These are phyloP conservation scores for Chondrus crispus DNA, from an alignment of 23 red algal species.

Conservation along the genomic window DNA sequence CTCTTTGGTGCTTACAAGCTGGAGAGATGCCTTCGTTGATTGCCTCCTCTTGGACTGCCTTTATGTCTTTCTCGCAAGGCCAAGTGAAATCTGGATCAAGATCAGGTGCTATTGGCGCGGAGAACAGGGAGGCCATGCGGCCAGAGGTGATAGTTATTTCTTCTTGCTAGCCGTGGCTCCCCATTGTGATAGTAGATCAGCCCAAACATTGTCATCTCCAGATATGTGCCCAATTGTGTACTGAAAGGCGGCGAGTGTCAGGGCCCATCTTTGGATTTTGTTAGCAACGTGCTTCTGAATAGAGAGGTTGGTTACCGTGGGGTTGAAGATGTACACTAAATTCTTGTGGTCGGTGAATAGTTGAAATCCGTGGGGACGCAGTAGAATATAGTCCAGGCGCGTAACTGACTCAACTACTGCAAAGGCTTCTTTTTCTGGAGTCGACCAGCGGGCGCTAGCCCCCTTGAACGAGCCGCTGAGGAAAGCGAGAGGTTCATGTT, in stretches of 20 bases:
- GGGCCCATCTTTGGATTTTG: neutral
- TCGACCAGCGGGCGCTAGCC: neutral
- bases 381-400: neutral
- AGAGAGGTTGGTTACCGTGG: neutral
- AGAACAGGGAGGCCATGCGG: neutral
- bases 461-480: neutral
- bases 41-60: neutral
- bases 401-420: neutral
- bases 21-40: neutral
- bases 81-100: neutral
- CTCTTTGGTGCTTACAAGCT: no score
- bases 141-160: neutral
- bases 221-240: neutral
- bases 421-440: constrained; percentile 4
- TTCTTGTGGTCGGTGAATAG: neutral
- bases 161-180: neutral
- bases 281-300: neutral
- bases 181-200: neutral
- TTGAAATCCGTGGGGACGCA: neutral
- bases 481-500: neutral
- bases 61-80: neutral
- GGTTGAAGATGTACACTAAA: neutral
- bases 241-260: neutral
- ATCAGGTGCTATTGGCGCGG: neutral
- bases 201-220: neutral